phyloP scores from a whole-genome alignment of 768 basidiomycete genomes.

The Hemileccinum impolitum region DNA sequence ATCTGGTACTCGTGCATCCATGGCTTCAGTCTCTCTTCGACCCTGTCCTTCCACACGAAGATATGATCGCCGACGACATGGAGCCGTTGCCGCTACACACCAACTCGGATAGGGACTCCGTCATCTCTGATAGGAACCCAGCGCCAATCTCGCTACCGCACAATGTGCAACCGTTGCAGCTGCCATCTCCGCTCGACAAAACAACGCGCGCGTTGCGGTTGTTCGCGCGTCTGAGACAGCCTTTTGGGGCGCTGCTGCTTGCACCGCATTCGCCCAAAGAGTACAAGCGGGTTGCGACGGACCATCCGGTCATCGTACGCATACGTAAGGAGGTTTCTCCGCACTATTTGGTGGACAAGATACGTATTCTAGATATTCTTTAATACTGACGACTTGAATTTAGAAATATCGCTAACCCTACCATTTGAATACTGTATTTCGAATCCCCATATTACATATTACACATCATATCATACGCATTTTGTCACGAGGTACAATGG shows the following conservation, averaged over 20 bases:
- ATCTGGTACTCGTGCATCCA: constrained; percentile 19
- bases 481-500: too few relatives aligned
- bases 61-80: constrained; percentile 13
- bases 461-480: too few relatives aligned
- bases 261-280: constrained; percentile 8
- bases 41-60: constrained; percentile 17
- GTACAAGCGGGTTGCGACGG: constrained; percentile 18
- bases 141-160: background rate
- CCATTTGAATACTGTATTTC: too few relatives aligned
- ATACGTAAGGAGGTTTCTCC: constrained; percentile 9
- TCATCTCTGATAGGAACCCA: background rate
- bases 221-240: constrained; percentile 14
- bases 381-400: background rate
- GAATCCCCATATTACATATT: too few relatives aligned
- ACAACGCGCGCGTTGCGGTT: constrained; percentile 11
- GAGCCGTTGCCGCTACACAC: background rate
- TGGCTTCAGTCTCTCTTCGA: constrained; percentile 15
- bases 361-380: constrained; percentile 15
- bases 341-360: constrained; percentile 9
- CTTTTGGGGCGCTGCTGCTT: constrained; percentile 16
- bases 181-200: constrained; percentile 14
- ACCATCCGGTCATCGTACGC: constrained; percentile 12
- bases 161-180: background rate
- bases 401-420: too few relatives aligned
- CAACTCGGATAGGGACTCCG: background rate